Evolutionary conservation across 331 rosid genomes (phyloP).

Genomic region (Phaseolus coccineus): DNA sequence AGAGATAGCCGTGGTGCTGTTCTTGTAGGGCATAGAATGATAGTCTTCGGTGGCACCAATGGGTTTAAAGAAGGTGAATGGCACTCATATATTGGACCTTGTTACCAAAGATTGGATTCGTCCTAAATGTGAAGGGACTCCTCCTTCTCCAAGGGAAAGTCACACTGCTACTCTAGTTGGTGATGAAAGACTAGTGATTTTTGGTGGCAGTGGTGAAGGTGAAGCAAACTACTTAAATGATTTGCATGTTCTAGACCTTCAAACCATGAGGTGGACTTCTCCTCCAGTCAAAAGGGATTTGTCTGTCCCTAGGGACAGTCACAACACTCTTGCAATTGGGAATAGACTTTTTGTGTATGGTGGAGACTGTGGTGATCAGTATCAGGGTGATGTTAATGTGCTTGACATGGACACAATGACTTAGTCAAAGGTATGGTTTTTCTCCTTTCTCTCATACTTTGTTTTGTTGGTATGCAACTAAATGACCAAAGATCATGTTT

Average conservation of each 20-base stretch:
- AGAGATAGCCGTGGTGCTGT: constrained; percentile 94
- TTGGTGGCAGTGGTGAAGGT: constrained; percentile 98
- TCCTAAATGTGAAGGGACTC: constrained; percentile 74
- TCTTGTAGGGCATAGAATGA: constrained; percentile 71
- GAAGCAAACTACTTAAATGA: constrained; percentile 85
- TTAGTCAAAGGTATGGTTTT: constrained; percentile 80
- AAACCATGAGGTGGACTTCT: constrained; percentile 80
- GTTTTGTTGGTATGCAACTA: neutral
- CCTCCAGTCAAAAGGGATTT: constrained; percentile 73
- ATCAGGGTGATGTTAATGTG: constrained; percentile 78
- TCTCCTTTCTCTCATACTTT: neutral
- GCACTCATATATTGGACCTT: constrained; percentile 76
- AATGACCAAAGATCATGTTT: constrained; percentile 12
- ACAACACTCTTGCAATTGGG: constrained; percentile 73
- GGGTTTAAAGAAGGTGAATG: constrained; percentile 88
- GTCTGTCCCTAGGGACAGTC: constrained; percentile 94
- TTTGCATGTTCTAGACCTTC: constrained; percentile 77
- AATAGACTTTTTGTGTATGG: constrained; percentile 86
- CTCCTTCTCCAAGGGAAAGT: constrained; percentile 93
- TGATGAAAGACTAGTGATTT: constrained; percentile 69
- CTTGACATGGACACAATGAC: constrained; percentile 82
- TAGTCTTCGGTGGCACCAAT: constrained; percentile 96
- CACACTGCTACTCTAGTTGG: constrained; percentile 85
- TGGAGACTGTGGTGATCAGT: constrained; percentile 91
- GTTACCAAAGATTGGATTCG: constrained; percentile 68